A percentile compares a stretch with the other conserved stretches of the same genome.
Conservation (phyloP, 768 basidiomycete genomes). For the Pilatotrama ljubarskyi region DNA sequence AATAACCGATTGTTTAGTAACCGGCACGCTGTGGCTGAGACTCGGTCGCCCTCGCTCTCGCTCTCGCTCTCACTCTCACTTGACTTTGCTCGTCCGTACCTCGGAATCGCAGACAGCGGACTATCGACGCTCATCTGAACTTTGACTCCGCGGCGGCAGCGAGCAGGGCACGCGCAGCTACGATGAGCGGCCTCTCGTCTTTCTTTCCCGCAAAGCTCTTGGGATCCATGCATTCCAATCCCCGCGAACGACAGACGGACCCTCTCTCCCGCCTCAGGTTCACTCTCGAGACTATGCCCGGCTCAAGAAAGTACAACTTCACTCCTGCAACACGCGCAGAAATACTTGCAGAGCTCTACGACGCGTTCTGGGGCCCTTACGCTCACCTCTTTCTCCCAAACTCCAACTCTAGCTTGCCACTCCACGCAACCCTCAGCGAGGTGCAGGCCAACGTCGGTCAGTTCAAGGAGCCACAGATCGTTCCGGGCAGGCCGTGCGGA, state of each 20-base stretch:
- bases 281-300: conserved; percentile 78
- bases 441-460: conserved; percentile 62
- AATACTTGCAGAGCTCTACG: conserved; percentile 79
- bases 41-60: not conserved
- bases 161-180: not conserved
- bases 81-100: no score
- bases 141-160: not conserved
- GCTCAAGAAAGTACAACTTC: conserved; percentile 75
- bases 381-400: conserved; percentile 71
- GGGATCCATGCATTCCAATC: conserved; percentile 45
- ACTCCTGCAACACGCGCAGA: conserved; percentile 74
- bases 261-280: conserved; percentile 73
- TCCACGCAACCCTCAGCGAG: conserved; percentile 66
- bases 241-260: conserved; percentile 57
- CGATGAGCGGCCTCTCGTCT: conserved; percentile 46
- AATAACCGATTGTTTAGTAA: not conserved
- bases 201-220: conserved; percentile 53
- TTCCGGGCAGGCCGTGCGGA: conserved; percentile 77
- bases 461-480: conserved; percentile 56
- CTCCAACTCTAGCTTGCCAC: conserved; percentile 60
- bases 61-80: not conserved
- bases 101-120: not conserved
- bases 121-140: not conserved
- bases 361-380: conserved; percentile 79
- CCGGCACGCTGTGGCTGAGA: not conserved